Conservation (phyloP, 176 grass and related monocot genomes). For the Lolium rigidum region DNA sequence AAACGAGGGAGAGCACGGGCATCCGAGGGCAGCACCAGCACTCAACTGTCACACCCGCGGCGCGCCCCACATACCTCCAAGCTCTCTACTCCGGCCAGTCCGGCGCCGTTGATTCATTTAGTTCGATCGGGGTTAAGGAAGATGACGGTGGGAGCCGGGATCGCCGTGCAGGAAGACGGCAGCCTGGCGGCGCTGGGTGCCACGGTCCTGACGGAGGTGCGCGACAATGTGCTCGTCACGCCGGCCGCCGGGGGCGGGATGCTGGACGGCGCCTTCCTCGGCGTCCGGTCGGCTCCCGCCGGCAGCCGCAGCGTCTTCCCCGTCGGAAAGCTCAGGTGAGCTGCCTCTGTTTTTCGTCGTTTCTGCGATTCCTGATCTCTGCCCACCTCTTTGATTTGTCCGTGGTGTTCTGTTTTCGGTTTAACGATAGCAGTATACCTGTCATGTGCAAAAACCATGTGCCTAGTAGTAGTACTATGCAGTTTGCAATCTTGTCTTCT, state of each 20-base stretch:
- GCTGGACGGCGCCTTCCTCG: conserved; percentile 69
- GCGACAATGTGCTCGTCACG: conserved; percentile 63
- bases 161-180: conserved; percentile 67
- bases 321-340: conserved; percentile 77
- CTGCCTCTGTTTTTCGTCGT: background rate
- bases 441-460: background rate
- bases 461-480: no score
- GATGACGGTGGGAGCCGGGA: conserved; percentile 79
- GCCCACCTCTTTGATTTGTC: background rate
- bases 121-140: background rate
- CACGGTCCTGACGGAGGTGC: conserved; percentile 59
- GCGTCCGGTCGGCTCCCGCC: conserved; percentile 52
- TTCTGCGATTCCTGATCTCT: background rate
- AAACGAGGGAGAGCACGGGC: background rate
- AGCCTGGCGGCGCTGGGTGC: conserved; percentile 61
- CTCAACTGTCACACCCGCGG: background rate
- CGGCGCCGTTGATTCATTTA: no score
- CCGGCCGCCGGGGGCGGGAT: conserved; percentile 53
- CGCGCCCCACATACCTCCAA: background rate
- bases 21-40: background rate
- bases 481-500: background rate
- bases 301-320: conserved; percentile 75
- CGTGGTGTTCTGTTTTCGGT: background rate
- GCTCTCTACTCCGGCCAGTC: background rate
- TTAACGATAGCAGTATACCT: background rate